These are phyloP conservation scores for Golubevia pallescens DNA, from an alignment of 1,284 basidiomycete species.

Conservation along the genomic window DNA sequence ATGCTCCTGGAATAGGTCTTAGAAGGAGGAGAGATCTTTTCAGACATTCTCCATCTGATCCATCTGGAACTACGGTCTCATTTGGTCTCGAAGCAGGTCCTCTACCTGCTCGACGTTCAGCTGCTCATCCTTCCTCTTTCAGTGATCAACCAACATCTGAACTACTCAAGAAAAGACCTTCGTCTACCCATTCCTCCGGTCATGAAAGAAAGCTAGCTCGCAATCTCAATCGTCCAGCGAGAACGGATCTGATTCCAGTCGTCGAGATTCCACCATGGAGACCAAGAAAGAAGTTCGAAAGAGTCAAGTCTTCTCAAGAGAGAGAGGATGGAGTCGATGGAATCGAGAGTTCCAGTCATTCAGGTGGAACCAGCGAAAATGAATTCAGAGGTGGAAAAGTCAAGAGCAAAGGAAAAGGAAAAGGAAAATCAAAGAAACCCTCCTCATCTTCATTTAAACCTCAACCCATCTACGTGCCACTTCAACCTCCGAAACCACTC, in stretches of 20 bases:
- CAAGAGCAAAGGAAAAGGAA: not conserved
- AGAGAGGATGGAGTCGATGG: not conserved
- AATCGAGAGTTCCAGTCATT: not conserved
- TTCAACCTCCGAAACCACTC: not conserved
- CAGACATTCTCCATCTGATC: not conserved
- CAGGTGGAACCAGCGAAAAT: not conserved
- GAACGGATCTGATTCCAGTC: not conserved
- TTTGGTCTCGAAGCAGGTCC: not conserved
- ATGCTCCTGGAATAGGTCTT: not conserved
- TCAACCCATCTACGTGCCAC: not conserved
- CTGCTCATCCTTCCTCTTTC: not conserved
- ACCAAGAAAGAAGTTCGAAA: not conserved
- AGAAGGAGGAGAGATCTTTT: not conserved
- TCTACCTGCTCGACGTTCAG: not conserved
- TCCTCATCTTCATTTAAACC: not conserved
- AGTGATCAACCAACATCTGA: not conserved
- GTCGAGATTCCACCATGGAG: not conserved
- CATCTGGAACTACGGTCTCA: not conserved
- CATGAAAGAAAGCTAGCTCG: too few relatives aligned
- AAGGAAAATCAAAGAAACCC: not conserved
- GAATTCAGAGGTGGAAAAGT: not conserved
- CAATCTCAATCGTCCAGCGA: not conserved
- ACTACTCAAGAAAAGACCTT: not conserved
- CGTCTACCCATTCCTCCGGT: not conserved
- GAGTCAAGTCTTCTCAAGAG: not conserved